Base-by-base conservation (phyloP, 2,329 filamentous ascomycete genomes). In the Penicillium sp. region DNA sequence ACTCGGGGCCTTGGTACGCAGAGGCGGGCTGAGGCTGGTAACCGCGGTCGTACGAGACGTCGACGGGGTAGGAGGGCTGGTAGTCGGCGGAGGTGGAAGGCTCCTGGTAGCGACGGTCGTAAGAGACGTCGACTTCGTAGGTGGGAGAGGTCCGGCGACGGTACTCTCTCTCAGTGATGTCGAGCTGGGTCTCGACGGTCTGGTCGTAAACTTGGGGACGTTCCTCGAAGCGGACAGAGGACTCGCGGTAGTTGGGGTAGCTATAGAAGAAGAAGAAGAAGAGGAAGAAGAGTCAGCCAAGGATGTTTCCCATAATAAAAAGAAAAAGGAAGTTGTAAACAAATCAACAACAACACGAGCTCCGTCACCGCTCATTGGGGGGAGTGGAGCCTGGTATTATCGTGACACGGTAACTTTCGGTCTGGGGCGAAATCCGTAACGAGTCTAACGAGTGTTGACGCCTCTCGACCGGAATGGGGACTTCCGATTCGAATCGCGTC, bases 151-250 rank as follows among this genome's bases (percentile, higher is more conserved):
- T 81, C 68, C 81, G 82, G 85, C 87, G 77, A 85, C 86, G 81
- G 84, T 90, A 82, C 84, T 89, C 81, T 85, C 86, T 80, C 67
- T 82, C 80, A 72, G 82, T 80, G 65, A 81, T 68, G 72, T 84
- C 82, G 68, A 84, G 75, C 68, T 84, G 81, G 61, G 74, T 75
- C 64, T 81, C 75, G 63, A 78, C 74, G 64, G 75, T 69, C 59
- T 77, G 76, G 67, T 79, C 75, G 70, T 74, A 72, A 64, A 72
- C 72, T 61, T 72, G 71, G 54, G 72, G 72, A 67, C 71, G 72
- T 63, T 79, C 78, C 73, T 80, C 76, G 74, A 71, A 76, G 63
- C 80, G 80, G 71, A 78, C 78, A 76, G 81, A 80, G 76, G 81
- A 79, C 66, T 83, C 79, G 75, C 82, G 80, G 72, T 68, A 61